These are phyloP conservation scores for Podila verticillata DNA, from an alignment of 192 early-diverging fungal species.

Conservation along the genomic window DNA sequence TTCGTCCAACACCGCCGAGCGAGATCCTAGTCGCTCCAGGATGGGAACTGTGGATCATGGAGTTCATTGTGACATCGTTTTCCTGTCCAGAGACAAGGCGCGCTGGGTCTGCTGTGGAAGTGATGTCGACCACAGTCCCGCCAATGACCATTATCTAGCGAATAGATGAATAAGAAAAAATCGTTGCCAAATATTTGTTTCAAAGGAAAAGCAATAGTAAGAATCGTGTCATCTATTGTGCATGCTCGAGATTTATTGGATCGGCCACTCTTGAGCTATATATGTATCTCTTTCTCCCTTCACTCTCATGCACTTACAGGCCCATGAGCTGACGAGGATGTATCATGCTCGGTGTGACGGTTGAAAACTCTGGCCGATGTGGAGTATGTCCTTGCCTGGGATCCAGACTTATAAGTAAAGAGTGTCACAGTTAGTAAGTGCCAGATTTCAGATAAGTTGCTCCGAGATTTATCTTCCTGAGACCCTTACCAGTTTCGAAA, in stretches of 20 bases:
- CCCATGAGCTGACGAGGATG: not conserved
- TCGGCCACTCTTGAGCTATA: not conserved
- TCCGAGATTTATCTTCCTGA: not conserved
- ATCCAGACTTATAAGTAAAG: not conserved
- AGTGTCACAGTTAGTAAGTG: not conserved
- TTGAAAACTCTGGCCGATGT: conserved; percentile 29
- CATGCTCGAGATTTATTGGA: no score
- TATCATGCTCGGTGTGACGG: not conserved
- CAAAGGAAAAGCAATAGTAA: not conserved
- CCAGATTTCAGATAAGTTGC: not conserved
- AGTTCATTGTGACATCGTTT: not conserved
- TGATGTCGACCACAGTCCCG: conserved; percentile 88
- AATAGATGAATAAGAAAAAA: not conserved
- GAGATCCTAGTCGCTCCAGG: conserved; percentile 73
- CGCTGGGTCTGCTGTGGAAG: conserved; percentile 55
- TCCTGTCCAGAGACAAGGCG: not conserved
- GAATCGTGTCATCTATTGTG: not conserved
- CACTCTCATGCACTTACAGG: conserved; percentile 25
- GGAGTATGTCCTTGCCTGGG: conserved; percentile 19
- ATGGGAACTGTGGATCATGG: conserved; percentile 70
- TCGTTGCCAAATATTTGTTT: not conserved
- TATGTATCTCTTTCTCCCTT: no score
- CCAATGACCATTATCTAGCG: conserved; percentile 83
- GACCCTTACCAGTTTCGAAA: conserved; percentile 43
- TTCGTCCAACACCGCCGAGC: conserved; percentile 92